Base-by-base conservation (phyloP, 2,329 filamentous ascomycete species). In the Aureobasidium sp. region DNA sequence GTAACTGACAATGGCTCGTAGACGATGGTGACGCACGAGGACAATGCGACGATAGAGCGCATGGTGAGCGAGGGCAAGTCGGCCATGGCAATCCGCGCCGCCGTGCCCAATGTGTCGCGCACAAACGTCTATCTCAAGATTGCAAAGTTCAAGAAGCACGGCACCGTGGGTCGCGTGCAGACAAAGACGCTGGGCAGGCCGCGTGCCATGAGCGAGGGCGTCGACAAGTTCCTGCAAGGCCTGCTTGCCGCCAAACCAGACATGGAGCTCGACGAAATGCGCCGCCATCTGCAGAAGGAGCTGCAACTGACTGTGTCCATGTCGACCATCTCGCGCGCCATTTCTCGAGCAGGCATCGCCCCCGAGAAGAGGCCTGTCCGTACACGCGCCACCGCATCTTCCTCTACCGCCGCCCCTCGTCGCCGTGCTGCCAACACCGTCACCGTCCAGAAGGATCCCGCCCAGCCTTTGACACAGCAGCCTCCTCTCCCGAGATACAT, bases 221-320 rank as follows among this genome's bases (percentile, higher is more conserved):
- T 58, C 47, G 62, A 63, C 44, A 63, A 60, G 56, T 63, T 63
- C 39, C 15, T 63, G 39, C 62, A 59, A 12, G 62, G 62, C 39
- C 41, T 63, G 47, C 45, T 63, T 9, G 62, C 62, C 15, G 62
- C 62, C 27, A 63, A 63, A 48, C 62, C 62, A 1, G 55, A 53
- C 47, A 63, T 63, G 48, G 62, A 63, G 48, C 48, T 63, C 17
- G 62, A 66, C 42, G 64, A 66, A 36, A 63, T 63, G 62, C 55
- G 55, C 44, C 45, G 48, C 29, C 62, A 63, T 34, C 20, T 63
- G 27, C 55, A 53, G 55, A 49, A 59, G 7, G 44, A 59, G 22
- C 31, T 63, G 37, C 39, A 60, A 25, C 17, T 63, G 47, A 63
- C 48, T 5, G 55, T 63, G 17, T 59, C 53, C 37, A 63, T 58